Evolutionary conservation across 2,329 filamentous ascomycete genomes (phyloP), one percentile per base, ranked within the genome.

Genomic region (Fusarium nurragi): DNA sequence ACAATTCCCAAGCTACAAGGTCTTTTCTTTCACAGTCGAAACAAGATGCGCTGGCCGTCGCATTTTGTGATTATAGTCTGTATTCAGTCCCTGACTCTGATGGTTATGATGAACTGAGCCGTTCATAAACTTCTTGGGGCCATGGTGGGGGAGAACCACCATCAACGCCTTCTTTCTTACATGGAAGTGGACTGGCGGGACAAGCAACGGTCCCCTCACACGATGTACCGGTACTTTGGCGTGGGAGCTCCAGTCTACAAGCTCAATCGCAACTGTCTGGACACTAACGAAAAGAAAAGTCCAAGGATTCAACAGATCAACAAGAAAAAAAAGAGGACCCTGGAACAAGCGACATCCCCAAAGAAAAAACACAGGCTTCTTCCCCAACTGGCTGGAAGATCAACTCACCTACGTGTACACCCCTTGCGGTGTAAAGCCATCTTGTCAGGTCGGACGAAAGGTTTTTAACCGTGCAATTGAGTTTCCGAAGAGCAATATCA

Each of bases 251-350:
- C 43, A 61, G 32, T 61, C 58, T 52, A 60, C 63, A 67, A 67
- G 59, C 64, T 67, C 64, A 67, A 67, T 60, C 47, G 59, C 36
- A 50, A 64, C 55, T 63, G 38, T 48, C 48, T 26, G 47, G 26
- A 32, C 32, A 56, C 36, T 30, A 39, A 46, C 28, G 40, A 39
- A 41, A 59, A 55, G 60, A 52, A 57, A 53, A 58, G 52, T 58
- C 62, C 59, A 58, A 60, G 49, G 60, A 72, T 73, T 73, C 71
- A 73, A 73, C 71, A 73, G 69, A 69, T 73, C 69, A 71, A 70
- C 70, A 64, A 68, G 59, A 69, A 60, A 53, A 67, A 62, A 65
- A 67, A 67, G 66, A 62, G 69, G 67, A 64, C 54, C 69, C 69
- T 54, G 61, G 45, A 43, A 64, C 59, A 60, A 65, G 39, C 62